Base-by-base conservation (phyloP, 352 stramenopile species). In the Globisporangium nodosum region DNA sequence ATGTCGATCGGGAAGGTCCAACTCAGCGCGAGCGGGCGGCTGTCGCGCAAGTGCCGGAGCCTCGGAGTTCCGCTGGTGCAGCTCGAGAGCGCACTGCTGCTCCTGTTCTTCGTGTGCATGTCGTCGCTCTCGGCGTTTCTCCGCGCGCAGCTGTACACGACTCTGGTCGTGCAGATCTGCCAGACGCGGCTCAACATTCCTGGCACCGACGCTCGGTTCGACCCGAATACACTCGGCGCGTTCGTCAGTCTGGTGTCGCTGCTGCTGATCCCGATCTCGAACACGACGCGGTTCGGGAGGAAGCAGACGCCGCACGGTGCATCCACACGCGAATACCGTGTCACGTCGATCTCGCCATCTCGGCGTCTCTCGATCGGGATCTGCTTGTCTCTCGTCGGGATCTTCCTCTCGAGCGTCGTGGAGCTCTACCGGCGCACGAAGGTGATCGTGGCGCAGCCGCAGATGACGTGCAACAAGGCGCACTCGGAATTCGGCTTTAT, bases 351-450 rank as follows among this genome's bases (percentile, higher is more conserved):
- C 27, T 69, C 63, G 0, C 62, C 68, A 7, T 62, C 62, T 11
- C 60, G 63, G 0, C 69, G 81, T 11, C 81, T 87, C 54, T 81
- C 68, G 8, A 63, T 87, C 46, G 74, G 70, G 0, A 75, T 81
- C 51, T 65, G 83, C 33, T 59, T 87, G 16, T 87, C 79, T 27
- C 69, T 90, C 18, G n/a, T 84, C 20, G 68, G 73, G 8, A 56
- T 91, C 31, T 94, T 94, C 58, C 53, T 91, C 37, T 76, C 80
- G 11, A 88, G 84, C 54, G 70, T 94, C 42, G 71, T 90, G 15
- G 81, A 91, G 65, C 69, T 94, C 0, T 94, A 94, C 49, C 80
- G 84, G 2, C 80, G 84, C 20, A 78, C 75, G 37, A 54, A 66
- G 31, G 54, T 21, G 15, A 54, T 71, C 1, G 53, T 58, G 16